Base-by-base conservation (phyloP, 768 basidiomycete genomes). In the Sporobolomyces pararoseus region DNA sequence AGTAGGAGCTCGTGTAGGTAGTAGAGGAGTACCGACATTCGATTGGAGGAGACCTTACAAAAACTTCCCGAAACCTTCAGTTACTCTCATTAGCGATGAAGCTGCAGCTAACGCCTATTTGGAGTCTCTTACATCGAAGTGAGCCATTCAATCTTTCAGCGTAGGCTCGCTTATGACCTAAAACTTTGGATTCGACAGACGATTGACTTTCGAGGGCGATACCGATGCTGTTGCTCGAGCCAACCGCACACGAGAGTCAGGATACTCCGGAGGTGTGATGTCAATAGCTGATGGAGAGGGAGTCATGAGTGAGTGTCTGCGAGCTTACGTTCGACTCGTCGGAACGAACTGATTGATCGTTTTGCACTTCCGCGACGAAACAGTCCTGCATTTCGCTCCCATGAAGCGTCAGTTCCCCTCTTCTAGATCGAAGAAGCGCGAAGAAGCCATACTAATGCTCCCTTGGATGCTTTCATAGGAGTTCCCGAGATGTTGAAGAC, bases 351-450 rank as follows among this genome's bases (percentile, higher is more conserved):
- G 13, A 47, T 47, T 21, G 13, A 9, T 9, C 17, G 39, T 42
- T 42, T 42, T 42, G 10, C 10, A 21, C 46, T 47, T 6, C 10
- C 39, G 39, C 39, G 9, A 9, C 39, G 39, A n/a, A n/a, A n/a
- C 46, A 59, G 58, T 59, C 58, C 19, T 59, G 25, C 39, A 59
- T 59, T 42, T 59, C 27, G 58, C 58, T 5, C 58, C 10, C 2
- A 59, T 59, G 58, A 59, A 59, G 21, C 58, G 58, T 59, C 25
- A 16, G 58, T 35, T 37, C n/a, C n/a, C n/a, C n/a, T n/a, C n/a
- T n/a, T n/a, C n/a, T n/a, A n/a, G n/a, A n/a, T n/a, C n/a, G n/a
- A n/a, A n/a, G n/a, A n/a, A n/a, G n/a, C n/a, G n/a, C n/a, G n/a
- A n/a, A n/a, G n/a, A n/a, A n/a, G n/a, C n/a, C 19, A 4, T 31